phyloP scores from a whole-genome alignment of 2,329 filamentous ascomycete species.

The Aspergillus sp. region DNA sequence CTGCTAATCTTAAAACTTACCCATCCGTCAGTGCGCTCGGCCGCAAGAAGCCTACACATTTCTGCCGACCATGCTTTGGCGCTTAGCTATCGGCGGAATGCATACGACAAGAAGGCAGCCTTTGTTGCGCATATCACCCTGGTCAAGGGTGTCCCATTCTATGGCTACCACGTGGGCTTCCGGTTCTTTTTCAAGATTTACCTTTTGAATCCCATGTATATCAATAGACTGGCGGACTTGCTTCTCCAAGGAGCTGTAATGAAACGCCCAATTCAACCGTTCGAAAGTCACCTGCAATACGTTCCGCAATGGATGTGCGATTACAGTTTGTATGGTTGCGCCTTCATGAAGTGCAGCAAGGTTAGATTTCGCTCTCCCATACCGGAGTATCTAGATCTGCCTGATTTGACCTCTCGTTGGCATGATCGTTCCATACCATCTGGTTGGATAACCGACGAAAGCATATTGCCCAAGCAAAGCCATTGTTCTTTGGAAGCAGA shows the following conservation, averaged over 20 bases:
- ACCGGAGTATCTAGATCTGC: conserved; percentile 69
- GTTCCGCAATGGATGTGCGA: conserved; percentile 97
- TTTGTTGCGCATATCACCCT: conserved; percentile 91
- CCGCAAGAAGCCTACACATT: conserved; percentile 76
- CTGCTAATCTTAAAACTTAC: conserved; percentile 1
- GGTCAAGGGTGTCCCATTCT: conserved; percentile 93
- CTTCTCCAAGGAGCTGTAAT: conserved; percentile 86
- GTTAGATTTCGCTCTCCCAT: conserved; percentile 76
- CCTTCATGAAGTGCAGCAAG: conserved; percentile 75
- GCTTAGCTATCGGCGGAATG: conserved; percentile 79
- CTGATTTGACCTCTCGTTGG: conserved; percentile 71
- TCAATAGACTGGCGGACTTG: conserved; percentile 85
- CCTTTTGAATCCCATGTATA: conserved; percentile 82
- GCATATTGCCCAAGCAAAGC: conserved; percentile 73
- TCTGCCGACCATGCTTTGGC: conserved; percentile 91
- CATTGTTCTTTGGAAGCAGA: conserved; percentile 91
- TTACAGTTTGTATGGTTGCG: conserved; percentile 95
- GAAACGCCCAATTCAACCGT: conserved; percentile 83
- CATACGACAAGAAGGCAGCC: conserved; percentile 67
- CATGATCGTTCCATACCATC: conserved; percentile 72
- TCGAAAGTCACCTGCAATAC: conserved; percentile 92
- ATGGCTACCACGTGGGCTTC: conserved; percentile 93
- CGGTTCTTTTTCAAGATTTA: conserved; percentile 93
- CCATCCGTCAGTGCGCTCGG: conserved; percentile 65
- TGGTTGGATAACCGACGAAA: conserved; percentile 64